A percentile compares a stretch with the other conserved stretches of the same genome.
These are phyloP conservation scores for Apiosordaria backusii DNA, from an alignment of 495 filamentous ascomycete species.

Conservation along the genomic window DNA sequence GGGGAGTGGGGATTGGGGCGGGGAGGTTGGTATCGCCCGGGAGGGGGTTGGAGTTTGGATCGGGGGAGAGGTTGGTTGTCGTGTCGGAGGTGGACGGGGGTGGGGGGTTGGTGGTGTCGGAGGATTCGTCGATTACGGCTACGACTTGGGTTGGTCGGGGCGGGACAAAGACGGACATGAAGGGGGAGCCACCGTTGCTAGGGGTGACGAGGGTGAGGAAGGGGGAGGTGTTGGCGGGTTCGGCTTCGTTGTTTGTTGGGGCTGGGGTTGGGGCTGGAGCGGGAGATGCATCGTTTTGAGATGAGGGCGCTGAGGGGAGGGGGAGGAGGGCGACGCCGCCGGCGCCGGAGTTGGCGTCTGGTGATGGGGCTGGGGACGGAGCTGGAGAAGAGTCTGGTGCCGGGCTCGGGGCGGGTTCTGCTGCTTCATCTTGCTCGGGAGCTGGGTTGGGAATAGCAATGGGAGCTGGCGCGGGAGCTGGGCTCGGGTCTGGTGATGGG, in stretches of 20 bases:
- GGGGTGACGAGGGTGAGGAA: slow-evolving; percentile 10
- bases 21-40: background rate
- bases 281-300: background rate
- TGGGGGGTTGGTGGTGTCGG: background rate
- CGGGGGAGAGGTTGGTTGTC: background rate
- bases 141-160: slow-evolving; percentile 15
- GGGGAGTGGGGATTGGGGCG: background rate
- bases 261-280: background rate
- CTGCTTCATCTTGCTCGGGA: background rate
- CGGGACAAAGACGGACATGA: slow-evolving; percentile 23
- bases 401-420: slow-evolving; percentile 3
- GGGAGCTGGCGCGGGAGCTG: slow-evolving; percentile 6
- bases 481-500: slow-evolving; percentile 1
- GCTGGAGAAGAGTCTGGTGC: slow-evolving; percentile 4
- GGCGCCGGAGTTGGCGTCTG: background rate
- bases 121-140: slow-evolving; percentile 1
- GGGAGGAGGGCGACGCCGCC: background rate
- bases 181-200: slow-evolving; percentile 11
- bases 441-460: slow-evolving; percentile 1
- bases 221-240: background rate
- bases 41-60: background rate
- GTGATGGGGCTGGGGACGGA: background rate
- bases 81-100: background rate
- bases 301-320: background rate
- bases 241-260: background rate